Evolutionary conservation across 768 basidiomycete species (phyloP).

Genomic region (Gloeostereum incarnatum): DNA sequence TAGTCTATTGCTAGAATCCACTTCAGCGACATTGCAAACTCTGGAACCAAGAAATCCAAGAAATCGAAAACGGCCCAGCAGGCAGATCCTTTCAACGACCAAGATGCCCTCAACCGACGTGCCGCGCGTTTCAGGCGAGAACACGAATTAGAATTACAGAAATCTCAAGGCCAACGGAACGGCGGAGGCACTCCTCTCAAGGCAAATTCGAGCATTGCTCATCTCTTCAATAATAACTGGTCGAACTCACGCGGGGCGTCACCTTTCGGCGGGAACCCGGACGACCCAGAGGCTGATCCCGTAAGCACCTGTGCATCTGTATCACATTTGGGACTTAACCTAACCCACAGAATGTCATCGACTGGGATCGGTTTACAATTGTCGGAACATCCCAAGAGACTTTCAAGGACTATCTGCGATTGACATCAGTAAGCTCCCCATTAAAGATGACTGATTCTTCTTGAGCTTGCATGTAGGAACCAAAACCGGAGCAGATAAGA

Average conservation of each 20-base stretch:
- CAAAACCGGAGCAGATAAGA: conserved; percentile 88
- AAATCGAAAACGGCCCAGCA: conserved; percentile 54
- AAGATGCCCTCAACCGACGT: conserved; percentile 61
- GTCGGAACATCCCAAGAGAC: conserved; percentile 84
- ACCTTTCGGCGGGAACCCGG: conserved; percentile 34
- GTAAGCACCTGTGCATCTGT: conserved; percentile 28
- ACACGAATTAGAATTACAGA: conserved; percentile 77
- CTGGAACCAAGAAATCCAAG: conserved; percentile 42
- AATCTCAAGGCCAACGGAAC: conserved; percentile 27
- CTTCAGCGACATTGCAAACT: conserved; percentile 28
- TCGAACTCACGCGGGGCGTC: conserved; percentile 40
- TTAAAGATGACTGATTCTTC: neutral
- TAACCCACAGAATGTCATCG: conserved; percentile 71
- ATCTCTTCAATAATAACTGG: conserved; percentile 41
- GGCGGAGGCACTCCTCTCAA: conserved; percentile 29
- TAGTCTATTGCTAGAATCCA: conserved; percentile 1
- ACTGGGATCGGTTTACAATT: conserved; percentile 95
- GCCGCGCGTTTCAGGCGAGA: conserved; percentile 89
- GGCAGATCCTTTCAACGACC: conserved; percentile 43
- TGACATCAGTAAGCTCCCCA: conserved; percentile 64
- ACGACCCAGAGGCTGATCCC: conserved; percentile 68
- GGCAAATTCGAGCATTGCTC: conserved; percentile 39
- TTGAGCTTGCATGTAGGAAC: conserved; percentile 56
- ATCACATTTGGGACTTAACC: neutral
- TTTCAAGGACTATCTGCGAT: conserved; percentile 92